Conservation (phyloP, 2,329 filamentous ascomycete species). For the Colletotrichum sojae region DNA sequence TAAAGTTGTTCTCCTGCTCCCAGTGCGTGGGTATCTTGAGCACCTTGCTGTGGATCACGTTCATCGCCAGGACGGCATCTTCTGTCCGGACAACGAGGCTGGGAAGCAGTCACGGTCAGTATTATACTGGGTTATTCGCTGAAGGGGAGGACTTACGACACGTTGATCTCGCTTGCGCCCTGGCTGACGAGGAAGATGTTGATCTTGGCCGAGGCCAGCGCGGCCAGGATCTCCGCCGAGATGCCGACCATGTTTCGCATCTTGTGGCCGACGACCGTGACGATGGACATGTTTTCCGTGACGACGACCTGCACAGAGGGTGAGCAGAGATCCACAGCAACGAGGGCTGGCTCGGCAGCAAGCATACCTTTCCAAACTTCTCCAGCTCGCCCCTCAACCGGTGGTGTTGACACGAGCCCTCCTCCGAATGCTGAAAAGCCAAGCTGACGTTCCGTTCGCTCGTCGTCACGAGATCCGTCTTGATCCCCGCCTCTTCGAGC, state of each 20-base stretch:
- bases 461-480: slow-evolving; percentile 95
- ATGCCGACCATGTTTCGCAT: slow-evolving; percentile 98
- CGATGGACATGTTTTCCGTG: slow-evolving; percentile 87
- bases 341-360: neutral
- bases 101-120: neutral
- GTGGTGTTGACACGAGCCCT: slow-evolving; percentile 72
- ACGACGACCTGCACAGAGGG: slow-evolving; percentile 18
- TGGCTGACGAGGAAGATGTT: slow-evolving; percentile 41
- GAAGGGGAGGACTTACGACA: slow-evolving; percentile 74
- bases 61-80: slow-evolving; percentile 93
- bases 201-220: slow-evolving; percentile 35
- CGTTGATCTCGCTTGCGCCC: slow-evolving; percentile 99
- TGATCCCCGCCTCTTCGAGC: slow-evolving; percentile 86
- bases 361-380: slow-evolving; percentile 87
- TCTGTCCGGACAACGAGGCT: slow-evolving; percentile 85
- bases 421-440: slow-evolving; percentile 87
- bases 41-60: slow-evolving; percentile 89
- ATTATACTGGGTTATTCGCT: neutral
- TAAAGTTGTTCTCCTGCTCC: slow-evolving; percentile 35
- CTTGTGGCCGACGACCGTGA: slow-evolving; percentile 93
- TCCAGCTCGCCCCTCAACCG: slow-evolving; percentile 79
- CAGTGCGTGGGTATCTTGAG: slow-evolving; percentile 36
- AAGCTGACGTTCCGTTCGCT: slow-evolving; percentile 98
- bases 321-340: neutral
- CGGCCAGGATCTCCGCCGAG: slow-evolving; percentile 39